Percentiles rank a stretch among this genome's conserved stretches.
Conservation (phyloP, 192 early-diverging fungal species). For the Podila epigama region DNA sequence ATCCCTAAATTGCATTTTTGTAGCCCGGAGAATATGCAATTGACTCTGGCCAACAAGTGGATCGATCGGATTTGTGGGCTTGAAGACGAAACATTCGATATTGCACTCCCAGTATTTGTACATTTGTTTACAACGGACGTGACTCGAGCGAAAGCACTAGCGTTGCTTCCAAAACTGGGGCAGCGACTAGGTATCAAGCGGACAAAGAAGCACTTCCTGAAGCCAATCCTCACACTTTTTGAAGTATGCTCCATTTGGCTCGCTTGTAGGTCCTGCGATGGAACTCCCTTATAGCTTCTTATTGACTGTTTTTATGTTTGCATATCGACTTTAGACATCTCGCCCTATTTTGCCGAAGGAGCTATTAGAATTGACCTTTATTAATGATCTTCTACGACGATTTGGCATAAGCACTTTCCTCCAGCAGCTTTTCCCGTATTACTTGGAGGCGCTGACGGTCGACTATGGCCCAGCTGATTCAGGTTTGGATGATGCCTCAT, state of each 20-base stretch:
- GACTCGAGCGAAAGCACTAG: constrained; percentile 55
- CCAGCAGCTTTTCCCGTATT: constrained; percentile 63
- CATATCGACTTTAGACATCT: constrained; percentile 44
- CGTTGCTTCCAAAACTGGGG: constrained; percentile 61
- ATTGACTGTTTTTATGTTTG: not conserved
- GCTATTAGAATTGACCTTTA: constrained; percentile 47
- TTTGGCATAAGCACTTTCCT: constrained; percentile 61
- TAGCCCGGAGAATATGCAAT: constrained; percentile 25
- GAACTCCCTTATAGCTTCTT: not conserved
- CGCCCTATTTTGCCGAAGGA: constrained; percentile 53
- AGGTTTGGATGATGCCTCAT: constrained; percentile 21
- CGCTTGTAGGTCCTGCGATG: too few species aligned
- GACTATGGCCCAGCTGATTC: constrained; percentile 36
- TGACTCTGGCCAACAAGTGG: constrained; percentile 58
- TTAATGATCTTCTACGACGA: constrained; percentile 55
- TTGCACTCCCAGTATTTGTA: constrained; percentile 62
- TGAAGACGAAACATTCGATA: constrained; percentile 57
- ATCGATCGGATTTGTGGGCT: constrained; percentile 56
- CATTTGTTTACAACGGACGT: constrained; percentile 53
- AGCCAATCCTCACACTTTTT: constrained; percentile 65
- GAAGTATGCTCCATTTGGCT: constrained; percentile 61
- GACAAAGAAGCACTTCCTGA: constrained; percentile 57
- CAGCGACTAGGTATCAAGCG: constrained; percentile 58
- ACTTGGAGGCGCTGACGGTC: constrained; percentile 60
- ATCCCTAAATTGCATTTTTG: not conserved